phyloP scores from a whole-genome alignment of 495 filamentous ascomycete genomes.

The Wilcoxina mikolae region DNA sequence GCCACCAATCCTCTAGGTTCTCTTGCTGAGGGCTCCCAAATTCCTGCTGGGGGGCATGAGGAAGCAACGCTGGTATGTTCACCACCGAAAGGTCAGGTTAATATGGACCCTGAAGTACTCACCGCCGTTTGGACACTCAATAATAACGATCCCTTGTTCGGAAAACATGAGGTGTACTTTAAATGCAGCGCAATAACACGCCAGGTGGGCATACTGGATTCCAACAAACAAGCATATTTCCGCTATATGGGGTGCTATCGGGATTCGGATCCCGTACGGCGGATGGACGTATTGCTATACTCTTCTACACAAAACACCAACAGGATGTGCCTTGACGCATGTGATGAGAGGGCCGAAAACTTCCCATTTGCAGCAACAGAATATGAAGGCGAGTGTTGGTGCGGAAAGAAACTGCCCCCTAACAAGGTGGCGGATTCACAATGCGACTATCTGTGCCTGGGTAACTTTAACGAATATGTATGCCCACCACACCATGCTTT shows the following conservation, averaged over 20 bases:
- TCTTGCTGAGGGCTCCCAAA: conserved; percentile 30
- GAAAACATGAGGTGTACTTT: conserved; percentile 29
- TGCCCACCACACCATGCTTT: background rate
- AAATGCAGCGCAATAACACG: conserved; percentile 25
- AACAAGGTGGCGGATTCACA: conserved; percentile 25
- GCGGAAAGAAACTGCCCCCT: conserved; percentile 28
- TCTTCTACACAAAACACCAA: conserved; percentile 26
- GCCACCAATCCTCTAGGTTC: conserved; percentile 29
- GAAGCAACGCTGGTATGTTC: conserved; percentile 30
- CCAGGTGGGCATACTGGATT: conserved; percentile 23
- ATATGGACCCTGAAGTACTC: conserved; percentile 24
- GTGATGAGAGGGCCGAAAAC: conserved; percentile 1
- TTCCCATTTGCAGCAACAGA: conserved; percentile 30
- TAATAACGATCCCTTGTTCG: conserved; percentile 29
- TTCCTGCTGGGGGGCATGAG: conserved; percentile 23
- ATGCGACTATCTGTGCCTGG: conserved; percentile 31
- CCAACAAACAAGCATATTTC: conserved; percentile 16
- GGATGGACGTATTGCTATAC: conserved; percentile 24
- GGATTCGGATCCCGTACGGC: conserved; percentile 26
- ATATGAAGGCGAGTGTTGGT: conserved; percentile 32
- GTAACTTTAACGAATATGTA: conserved; percentile 28
- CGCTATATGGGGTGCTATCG: conserved; percentile 30
- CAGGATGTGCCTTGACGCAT: conserved; percentile 25
- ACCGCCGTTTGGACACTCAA: conserved; percentile 29
- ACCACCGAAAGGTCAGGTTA: conserved; percentile 33